Evolutionary conservation across 257 asterid species (phyloP).

Genomic region (Plantago ovata): DNA sequence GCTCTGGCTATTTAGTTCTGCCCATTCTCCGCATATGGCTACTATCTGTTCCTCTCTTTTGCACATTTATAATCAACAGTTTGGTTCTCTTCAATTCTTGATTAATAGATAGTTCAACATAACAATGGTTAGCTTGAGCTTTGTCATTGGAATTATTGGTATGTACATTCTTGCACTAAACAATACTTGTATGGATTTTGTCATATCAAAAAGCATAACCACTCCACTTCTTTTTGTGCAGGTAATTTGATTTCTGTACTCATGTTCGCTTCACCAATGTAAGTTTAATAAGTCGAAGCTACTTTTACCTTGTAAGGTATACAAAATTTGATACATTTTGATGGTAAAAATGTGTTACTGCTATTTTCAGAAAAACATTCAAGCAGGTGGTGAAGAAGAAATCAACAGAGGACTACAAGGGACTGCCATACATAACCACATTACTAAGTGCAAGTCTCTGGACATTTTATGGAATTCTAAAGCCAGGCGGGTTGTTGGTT

Average conservation of each 20-base stretch:
- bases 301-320: neutral
- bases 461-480: conserved; percentile 54
- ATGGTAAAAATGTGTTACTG: neutral
- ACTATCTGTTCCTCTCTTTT: too few relatives aligned
- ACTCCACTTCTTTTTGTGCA: conserved; percentile 16
- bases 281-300: conserved; percentile 13
- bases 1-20: too few relatives aligned
- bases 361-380: conserved; percentile 34
- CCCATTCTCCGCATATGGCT: too few relatives aligned
- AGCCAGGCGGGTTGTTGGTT: conserved; percentile 54
- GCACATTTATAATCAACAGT: too few relatives aligned
- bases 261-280: conserved; percentile 57
- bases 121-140: conserved; percentile 35
- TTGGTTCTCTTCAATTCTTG: too few relatives aligned
- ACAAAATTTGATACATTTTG: neutral
- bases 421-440: conserved; percentile 42
- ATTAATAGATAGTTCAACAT: too few relatives aligned
- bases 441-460: conserved; percentile 41
- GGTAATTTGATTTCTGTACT: conserved; percentile 49
- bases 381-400: conserved; percentile 43
- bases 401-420: conserved; percentile 50
- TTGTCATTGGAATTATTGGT: conserved; percentile 51
- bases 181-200: too few relatives aligned
- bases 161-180: neutral
- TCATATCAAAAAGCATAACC: too few relatives aligned